A percentile compares a stretch with the other conserved stretches of the same genome.
phyloP scores from a whole-genome alignment of 805 yeast species.

The Teunomyces stri region DNA sequence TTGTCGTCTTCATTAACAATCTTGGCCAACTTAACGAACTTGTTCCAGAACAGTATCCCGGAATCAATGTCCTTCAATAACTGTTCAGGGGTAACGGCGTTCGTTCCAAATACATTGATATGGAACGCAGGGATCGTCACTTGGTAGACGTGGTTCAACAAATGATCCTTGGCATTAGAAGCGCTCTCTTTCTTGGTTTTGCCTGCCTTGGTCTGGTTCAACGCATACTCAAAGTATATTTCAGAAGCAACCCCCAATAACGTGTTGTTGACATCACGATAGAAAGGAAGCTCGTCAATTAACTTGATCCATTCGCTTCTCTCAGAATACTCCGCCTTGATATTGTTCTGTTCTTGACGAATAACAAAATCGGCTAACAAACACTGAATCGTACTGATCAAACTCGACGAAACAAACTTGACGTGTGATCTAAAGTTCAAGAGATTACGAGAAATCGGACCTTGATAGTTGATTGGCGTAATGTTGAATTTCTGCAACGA shows the following conservation, averaged over 20 bases:
- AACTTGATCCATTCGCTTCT: slow-evolving; percentile 59
- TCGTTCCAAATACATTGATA: slow-evolving; percentile 41
- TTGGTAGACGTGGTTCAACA: slow-evolving; percentile 37
- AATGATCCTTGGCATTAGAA: slow-evolving; percentile 27
- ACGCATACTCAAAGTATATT: slow-evolving; percentile 47
- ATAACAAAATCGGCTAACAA: slow-evolving; percentile 48
- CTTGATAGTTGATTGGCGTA: slow-evolving; percentile 49
- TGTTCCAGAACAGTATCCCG: slow-evolving; percentile 36
- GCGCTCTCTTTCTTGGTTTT: slow-evolving; percentile 25
- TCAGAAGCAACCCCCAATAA: slow-evolving; percentile 60
- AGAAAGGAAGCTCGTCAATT: slow-evolving; percentile 61
- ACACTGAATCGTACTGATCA: slow-evolving; percentile 56
- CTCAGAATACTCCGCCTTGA: slow-evolving; percentile 43
- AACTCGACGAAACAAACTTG: slow-evolving; percentile 47
- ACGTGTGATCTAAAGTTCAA: slow-evolving; percentile 66
- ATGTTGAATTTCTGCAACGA: slow-evolving; percentile 35
- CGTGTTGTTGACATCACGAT: slow-evolving; percentile 53
- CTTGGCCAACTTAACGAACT: slow-evolving; percentile 27
- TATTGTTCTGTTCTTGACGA: slow-evolving; percentile 42
- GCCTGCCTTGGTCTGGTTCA: slow-evolving; percentile 25
- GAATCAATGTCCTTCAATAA: slow-evolving; percentile 27
- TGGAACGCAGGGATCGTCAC: slow-evolving; percentile 37
- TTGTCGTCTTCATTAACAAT: slow-evolving; percentile 26
- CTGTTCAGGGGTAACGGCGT: slow-evolving; percentile 34
- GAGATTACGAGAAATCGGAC: slow-evolving; percentile 68